A percentile compares a stretch with the other conserved stretches of the same genome.
Conservation (phyloP, 148 eudicot species). For the Drosera capensis region DNA sequence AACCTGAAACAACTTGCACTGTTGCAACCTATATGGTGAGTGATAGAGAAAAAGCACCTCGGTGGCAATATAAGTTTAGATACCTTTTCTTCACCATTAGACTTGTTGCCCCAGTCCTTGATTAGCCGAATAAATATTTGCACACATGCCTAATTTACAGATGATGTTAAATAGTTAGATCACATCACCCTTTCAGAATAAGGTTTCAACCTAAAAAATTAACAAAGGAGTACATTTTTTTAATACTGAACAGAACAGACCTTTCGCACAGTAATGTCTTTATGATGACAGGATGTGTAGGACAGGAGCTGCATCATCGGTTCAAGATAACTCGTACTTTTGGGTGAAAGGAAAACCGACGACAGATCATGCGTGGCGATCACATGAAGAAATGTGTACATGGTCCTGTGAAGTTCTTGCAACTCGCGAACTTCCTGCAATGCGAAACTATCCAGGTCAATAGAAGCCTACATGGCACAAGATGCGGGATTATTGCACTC, state of each 20-base stretch:
- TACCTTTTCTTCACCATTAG: conserved; percentile 77
- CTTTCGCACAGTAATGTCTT: conserved; percentile 73
- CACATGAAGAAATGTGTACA: conserved; percentile 77
- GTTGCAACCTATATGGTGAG: conserved; percentile 4
- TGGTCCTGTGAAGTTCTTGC: conserved; percentile 73
- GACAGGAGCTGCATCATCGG: conserved; percentile 64
- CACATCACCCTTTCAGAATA: neutral
- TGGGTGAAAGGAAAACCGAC: conserved; percentile 60
- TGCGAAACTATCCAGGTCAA: neutral
- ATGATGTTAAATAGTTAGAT: conserved; percentile 1
- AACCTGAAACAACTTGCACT: conserved; percentile 41
- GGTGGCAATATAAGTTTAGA: conserved; percentile 2
- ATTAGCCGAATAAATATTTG: conserved; percentile 76
- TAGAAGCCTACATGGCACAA: neutral
- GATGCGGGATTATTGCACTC: neutral
- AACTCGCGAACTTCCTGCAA: conserved; percentile 84
- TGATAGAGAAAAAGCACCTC: conserved; percentile 1
- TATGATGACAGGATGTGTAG: conserved; percentile 59
- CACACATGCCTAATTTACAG: conserved; percentile 54
- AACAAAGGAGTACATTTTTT: too few species aligned
- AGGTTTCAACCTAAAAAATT: neutral
- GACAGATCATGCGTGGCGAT: conserved; percentile 81
- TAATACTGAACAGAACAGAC: conserved; percentile 21
- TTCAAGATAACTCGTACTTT: conserved; percentile 47
- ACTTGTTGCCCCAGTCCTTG: conserved; percentile 77